Base-by-base conservation (phyloP, 73 alveolate genomes). In the Paramecium tetraurelia region DNA sequence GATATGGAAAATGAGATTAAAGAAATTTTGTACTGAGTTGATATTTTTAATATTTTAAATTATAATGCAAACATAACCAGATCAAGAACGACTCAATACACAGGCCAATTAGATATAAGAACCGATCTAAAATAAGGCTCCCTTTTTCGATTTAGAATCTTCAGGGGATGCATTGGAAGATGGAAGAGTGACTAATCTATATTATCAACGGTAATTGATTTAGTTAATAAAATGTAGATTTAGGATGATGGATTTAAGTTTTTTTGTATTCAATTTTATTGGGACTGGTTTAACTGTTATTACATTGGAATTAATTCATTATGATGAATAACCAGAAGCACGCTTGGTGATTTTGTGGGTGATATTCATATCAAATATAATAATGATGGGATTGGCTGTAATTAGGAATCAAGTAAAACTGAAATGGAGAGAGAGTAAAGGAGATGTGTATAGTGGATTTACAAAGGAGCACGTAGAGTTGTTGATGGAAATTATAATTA, bases 361-460 rank as follows among this genome's bases (percentile, higher is more conserved):
- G 75, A 95, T 85, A 46, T 76, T 95, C 41, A 31, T 93, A 20
- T 85, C 80, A 41, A 76, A 68, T 31, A 38, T 58, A 69, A 63
- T 53, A 27, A 20, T 58, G 7, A 75, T 57, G 48, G 85, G 70
- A 18, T 63, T 94, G 18, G 92, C 93, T 9, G 89, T 89, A 53
- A 63, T 96, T 44, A 50, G 96, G 31, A 94, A 85, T 70, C 86
- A 88, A 35, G 92, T 95, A 50, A 86, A 75, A 46, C 38, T 96
- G 20, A 59, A 76, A n/a, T 96, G 98, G 98, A 46, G 75, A 63
- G 59, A 83, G 96, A 53, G 92, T 94, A 90, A 93, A 93, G 71
- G 86, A 53, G 57, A 84, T 90, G 33, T 83, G 89, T 11, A 69
- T 85, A 63, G 83, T 36, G 70, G 96, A 92, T 59, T 93, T 76